These are phyloP conservation scores for Umbelopsis sp. DNA, from an alignment of 371 early-diverging fungal genomes.

Conservation along the genomic window DNA sequence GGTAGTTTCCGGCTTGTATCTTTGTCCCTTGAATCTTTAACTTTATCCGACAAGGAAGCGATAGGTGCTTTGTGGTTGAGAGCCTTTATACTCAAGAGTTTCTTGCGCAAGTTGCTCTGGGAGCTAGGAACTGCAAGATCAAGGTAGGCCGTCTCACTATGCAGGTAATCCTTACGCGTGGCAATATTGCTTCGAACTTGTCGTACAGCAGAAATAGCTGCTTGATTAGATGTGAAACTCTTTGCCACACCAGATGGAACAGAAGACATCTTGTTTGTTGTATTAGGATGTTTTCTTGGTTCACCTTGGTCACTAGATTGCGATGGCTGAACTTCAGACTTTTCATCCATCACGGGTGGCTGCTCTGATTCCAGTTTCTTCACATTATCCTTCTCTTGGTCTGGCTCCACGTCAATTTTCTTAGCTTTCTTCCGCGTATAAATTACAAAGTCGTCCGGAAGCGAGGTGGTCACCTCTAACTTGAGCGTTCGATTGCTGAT, in stretches of 20 bases:
- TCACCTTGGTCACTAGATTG: neutral
- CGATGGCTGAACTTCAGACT: neutral
- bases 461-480: slow-evolving; percentile 67
- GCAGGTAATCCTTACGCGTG: neutral
- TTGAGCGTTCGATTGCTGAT: slow-evolving; percentile 64
- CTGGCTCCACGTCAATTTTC: slow-evolving; percentile 14
- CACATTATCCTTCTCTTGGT: slow-evolving; percentile 7
- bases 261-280: neutral
- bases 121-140: slow-evolving; percentile 14
- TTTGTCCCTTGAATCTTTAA: neutral
- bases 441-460: slow-evolving; percentile 70
- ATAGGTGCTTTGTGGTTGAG: neutral
- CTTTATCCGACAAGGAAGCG: neutral
- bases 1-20: neutral
- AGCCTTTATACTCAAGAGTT: neutral
- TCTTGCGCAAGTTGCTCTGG: neutral
- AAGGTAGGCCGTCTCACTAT: slow-evolving; percentile 19
- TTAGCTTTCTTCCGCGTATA: slow-evolving; percentile 45
- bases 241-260: slow-evolving; percentile 16
- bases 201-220: neutral
- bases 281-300: neutral
- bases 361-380: neutral
- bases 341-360: neutral
- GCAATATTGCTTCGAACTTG: slow-evolving; percentile 10
- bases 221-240: slow-evolving; percentile 2